Base-by-base conservation (phyloP, 805 yeast genomes). In the Isabelozyma gotoi region DNA sequence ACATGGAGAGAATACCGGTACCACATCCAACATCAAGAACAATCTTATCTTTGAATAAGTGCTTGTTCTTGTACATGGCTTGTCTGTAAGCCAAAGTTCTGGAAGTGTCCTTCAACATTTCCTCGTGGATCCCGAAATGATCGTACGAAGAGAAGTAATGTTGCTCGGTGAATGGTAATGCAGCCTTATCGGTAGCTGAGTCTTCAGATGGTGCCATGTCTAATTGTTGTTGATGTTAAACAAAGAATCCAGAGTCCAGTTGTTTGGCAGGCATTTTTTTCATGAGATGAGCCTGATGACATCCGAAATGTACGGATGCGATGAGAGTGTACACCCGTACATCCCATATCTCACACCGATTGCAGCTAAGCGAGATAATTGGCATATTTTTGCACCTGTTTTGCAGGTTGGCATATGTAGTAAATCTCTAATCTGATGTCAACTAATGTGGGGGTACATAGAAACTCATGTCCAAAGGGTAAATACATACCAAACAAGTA, bases 11-110 rank as follows among this genome's bases (percentile, higher is more conserved):
- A 53, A 94, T 90, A 55, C 99, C 99, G 16, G 99, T 94, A 54
- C 99, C 99, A 68, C 99, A 95, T 39, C 99, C 99, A 45, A 94
- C 99, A 69, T 94, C 99, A 45, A 94, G 74, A 6, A 94, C 99
- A 48, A 92, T 71, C 73, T 94, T 94, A 67, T 83, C 97, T 65
- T 90, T 89, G 76, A 94, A 92, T 42, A 89, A 70, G 53, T 85
- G 86, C 57, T 84, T 84, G 74, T 94, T 94, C 65, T 88, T 89
- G 71, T 82, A 81, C 65, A 94, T 94, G 42, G 97, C 96, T 50
- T 86, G 85, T 58, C 98, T 77, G 71, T 94, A 94, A 24, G 96
- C 80, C 48, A 90, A 71, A 7, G 99, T 94, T 66, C 99, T 83
- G 19, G 89, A 88, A 40, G 88, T 79, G 65, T 94, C 99, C 69